Conservation (phyloP, 441 rosid genomes). For the Populus trichocarpa region DNA sequence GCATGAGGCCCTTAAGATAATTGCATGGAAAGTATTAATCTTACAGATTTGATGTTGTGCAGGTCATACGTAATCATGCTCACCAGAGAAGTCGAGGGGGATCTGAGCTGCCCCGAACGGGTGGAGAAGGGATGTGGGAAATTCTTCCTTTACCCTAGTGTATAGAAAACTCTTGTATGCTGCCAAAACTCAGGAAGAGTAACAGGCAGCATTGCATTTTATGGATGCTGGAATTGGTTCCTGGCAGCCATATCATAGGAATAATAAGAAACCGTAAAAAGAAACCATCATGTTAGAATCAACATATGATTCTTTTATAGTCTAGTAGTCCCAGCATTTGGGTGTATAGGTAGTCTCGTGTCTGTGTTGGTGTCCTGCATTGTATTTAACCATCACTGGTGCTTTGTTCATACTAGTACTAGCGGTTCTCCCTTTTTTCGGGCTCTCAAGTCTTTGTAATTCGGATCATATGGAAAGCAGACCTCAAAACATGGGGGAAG, state of each 20-base stretch:
- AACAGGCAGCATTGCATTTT: slow-evolving; percentile 34
- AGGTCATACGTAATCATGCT: slow-evolving; percentile 69
- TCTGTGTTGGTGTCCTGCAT: slow-evolving; percentile 46
- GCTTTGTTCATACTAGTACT: slow-evolving; percentile 43
- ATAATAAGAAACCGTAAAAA: slow-evolving; percentile 28
- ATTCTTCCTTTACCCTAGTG: slow-evolving; percentile 40
- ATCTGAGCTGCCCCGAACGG: slow-evolving; percentile 50
- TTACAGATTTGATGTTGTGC: slow-evolving; percentile 20
- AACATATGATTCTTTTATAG: slow-evolving; percentile 69
- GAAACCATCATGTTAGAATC: slow-evolving; percentile 46
- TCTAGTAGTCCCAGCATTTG: slow-evolving; percentile 46
- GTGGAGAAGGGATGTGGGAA: slow-evolving; percentile 49
- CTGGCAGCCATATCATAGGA: slow-evolving; percentile 36
- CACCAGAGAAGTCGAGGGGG: slow-evolving; percentile 48
- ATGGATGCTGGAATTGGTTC: slow-evolving; percentile 50
- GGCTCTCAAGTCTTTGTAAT: slow-evolving; percentile 17
- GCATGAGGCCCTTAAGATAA: not conserved
- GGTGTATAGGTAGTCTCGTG: slow-evolving; percentile 51
- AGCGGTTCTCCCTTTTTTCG: slow-evolving; percentile 17
- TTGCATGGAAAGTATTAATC: not conserved
- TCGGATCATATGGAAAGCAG: slow-evolving; percentile 32
- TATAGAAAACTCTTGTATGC: slow-evolving; percentile 30
- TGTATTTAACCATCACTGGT: slow-evolving; percentile 35
- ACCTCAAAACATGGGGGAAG: slow-evolving; percentile 51
- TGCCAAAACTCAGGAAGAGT: slow-evolving; percentile 43